Percentiles rank a stretch among this genome's conserved stretches.
Conservation (phyloP, 345 rosid species). For the Iberis pinnata region DNA sequence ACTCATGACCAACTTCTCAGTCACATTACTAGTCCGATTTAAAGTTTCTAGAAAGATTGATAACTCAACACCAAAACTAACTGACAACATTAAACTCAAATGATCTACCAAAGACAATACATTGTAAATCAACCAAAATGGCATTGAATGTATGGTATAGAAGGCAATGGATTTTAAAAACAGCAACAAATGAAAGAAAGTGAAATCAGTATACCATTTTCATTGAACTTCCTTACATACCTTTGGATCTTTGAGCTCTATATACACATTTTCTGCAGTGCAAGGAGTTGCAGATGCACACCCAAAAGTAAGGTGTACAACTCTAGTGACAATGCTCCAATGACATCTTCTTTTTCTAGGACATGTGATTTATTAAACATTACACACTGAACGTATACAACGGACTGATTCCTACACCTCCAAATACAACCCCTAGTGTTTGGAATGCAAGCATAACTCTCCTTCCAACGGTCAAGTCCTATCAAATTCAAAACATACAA, state of each 20-base stretch:
- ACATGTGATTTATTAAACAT: constrained; percentile 90
- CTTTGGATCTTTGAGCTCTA: constrained; percentile 34
- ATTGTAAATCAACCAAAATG: too few relatives aligned
- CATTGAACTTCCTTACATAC: constrained; percentile 10
- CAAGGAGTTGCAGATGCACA: constrained; percentile 34
- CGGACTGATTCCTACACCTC: constrained; percentile 99
- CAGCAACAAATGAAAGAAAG: not conserved
- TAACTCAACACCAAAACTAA: too few relatives aligned
- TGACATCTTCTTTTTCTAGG: constrained; percentile 67
- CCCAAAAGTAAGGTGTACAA: constrained; percentile 80
- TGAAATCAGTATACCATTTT: constrained; percentile 8
- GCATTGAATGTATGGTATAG: too few relatives aligned
- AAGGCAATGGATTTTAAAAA: not conserved
- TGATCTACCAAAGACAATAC: too few relatives aligned
- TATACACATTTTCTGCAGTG: constrained; percentile 33
- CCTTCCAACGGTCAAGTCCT: constrained; percentile 77
- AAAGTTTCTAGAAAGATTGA: too few relatives aligned
- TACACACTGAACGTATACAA: constrained; percentile 90
- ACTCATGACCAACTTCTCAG: too few relatives aligned
- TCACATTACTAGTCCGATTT: too few relatives aligned
- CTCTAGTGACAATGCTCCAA: constrained; percentile 92
- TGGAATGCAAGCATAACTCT: constrained; percentile 77
- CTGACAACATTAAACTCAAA: too few relatives aligned
- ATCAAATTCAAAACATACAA: constrained; percentile 23
- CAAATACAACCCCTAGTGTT: constrained; percentile 94